These are phyloP conservation scores for Berkeleyomyces rouxiae DNA, from an alignment of 2,329 filamentous ascomycete species.

Conservation along the genomic window DNA sequence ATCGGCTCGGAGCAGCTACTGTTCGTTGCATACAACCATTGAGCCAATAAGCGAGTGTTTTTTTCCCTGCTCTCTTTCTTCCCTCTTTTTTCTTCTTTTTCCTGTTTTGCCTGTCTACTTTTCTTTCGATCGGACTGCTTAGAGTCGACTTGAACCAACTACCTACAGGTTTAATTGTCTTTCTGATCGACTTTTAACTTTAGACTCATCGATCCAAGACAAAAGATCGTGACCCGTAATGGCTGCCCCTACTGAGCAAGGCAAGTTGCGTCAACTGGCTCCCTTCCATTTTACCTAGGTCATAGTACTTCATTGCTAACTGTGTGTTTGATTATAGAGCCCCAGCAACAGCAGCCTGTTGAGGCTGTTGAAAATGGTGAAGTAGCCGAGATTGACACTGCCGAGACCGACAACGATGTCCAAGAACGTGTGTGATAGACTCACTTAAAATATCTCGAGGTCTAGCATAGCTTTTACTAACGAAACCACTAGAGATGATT, in stretches of 20 bases:
- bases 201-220: not conserved
- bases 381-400: not conserved
- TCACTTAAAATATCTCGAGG: not conserved
- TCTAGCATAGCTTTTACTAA: not conserved
- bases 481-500: slow-evolving; percentile 7
- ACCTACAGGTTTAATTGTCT: not conserved
- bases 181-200: not conserved
- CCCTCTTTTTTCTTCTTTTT: slow-evolving; percentile 1
- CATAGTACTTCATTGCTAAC: slow-evolving; percentile 1
- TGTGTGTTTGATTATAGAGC: not conserved
- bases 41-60: slow-evolving; percentile 10
- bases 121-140: not conserved
- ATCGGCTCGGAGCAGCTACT: not conserved
- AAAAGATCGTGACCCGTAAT: slow-evolving; percentile 9
- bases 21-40: slow-evolving; percentile 2
- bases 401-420: slow-evolving; percentile 2
- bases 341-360: slow-evolving; percentile 7
- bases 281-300: not conserved
- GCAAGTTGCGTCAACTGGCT: not conserved
- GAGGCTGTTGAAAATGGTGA: slow-evolving; percentile 1
- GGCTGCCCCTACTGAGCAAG: slow-evolving; percentile 9
- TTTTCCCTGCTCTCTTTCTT: slow-evolving; percentile 1
- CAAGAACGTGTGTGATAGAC: slow-evolving; percentile 1
- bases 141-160: slow-evolving; percentile 1
- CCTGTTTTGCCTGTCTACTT: not conserved